These are phyloP conservation scores for Xerocomellus dryophilus DNA, from an alignment of 768 basidiomycete genomes.

Conservation along the genomic window DNA sequence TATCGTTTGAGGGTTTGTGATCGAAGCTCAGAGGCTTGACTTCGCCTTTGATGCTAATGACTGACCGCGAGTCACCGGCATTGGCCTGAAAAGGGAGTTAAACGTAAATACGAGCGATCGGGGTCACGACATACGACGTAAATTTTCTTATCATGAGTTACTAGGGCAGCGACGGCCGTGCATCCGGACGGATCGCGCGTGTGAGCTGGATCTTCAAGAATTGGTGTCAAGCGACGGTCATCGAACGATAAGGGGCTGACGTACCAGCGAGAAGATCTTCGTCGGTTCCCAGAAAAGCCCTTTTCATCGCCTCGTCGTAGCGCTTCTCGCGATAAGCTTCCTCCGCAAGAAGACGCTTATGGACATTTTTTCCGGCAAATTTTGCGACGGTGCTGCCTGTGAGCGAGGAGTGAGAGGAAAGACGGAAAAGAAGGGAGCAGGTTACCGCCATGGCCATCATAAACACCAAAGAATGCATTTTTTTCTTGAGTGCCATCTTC, in stretches of 20 bases:
- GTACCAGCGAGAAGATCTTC: conserved; percentile 86
- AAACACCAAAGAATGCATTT: conserved; percentile 92
- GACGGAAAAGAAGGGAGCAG: background rate
- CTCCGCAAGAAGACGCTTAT: conserved; percentile 70
- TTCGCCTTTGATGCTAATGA: conserved; percentile 79
- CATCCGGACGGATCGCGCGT: conserved; percentile 92
- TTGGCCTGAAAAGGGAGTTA: conserved; percentile 67
- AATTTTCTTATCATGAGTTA: conserved; percentile 75
- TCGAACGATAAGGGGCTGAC: conserved; percentile 22
- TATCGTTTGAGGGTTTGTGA: conserved; percentile 89
- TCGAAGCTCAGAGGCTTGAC: conserved; percentile 89
- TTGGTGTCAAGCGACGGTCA: background rate
- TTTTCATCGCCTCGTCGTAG: conserved; percentile 78
- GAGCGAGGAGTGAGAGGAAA: conserved; percentile 1
- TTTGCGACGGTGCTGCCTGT: conserved; percentile 80
- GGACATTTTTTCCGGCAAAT: conserved; percentile 83
- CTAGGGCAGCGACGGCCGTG: conserved; percentile 86
- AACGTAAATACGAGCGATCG: background rate
- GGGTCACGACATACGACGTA: conserved; percentile 59
- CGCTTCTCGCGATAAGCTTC: conserved; percentile 66
- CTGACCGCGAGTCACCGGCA: conserved; percentile 93
- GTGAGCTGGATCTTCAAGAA: conserved; percentile 70
- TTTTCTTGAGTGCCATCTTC: conserved; percentile 46
- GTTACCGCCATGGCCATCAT: conserved; percentile 96
- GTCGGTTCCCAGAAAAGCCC: conserved; percentile 90